Evolutionary conservation across 2,329 filamentous ascomycete species (phyloP), one percentile per base, ranked within the genome.

Genomic region (Aspergillus fructus): DNA sequence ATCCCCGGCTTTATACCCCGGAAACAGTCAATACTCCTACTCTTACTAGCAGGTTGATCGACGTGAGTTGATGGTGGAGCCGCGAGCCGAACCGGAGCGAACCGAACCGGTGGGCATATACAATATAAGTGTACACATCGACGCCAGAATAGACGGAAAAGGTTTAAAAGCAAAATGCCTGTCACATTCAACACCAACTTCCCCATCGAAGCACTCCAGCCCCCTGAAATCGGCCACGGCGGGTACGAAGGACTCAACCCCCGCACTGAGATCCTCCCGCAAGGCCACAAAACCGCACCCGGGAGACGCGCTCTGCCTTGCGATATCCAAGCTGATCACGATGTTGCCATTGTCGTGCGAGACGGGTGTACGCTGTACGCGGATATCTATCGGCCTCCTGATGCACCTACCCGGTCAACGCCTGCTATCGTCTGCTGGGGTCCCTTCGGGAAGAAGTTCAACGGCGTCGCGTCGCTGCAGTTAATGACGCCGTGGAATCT

Each of bases 361-460:
- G 70, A 73, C 40, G 65, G 65, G 3, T 59, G 65, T 40, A 66
- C 58, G 2, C 43, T 71, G 2, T 65, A 64, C 17, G 59, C 58
- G 9, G 65, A 70, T 37, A 55, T 73, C 6, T 71, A 67, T 47
- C 58, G 68, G 4, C 62, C 68, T 0, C 54, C 53, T 0, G 51
- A 56, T n/a, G n/a, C 56, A 5, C 55, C 59, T 2, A 57, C 56
- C n/a, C 13, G 11, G 2, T 41, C 49, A 2, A 64, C 68, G 3
- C 70, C 70, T 1, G 68, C 66, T 1, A 64, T 72, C 30, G 53
- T 68, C 33, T 49, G 60, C 21, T 67, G 67, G 67, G 63, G 66
- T 57, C 61, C 69, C 1, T 66, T 69, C 49, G 68, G 70, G 2
- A 72, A 72, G 48, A 55, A 60, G 24, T 64, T 63, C n/a, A 62